phyloP scores from a whole-genome alignment of 139 green algal genomes.

The Chlamydomonas schloesseri region DNA sequence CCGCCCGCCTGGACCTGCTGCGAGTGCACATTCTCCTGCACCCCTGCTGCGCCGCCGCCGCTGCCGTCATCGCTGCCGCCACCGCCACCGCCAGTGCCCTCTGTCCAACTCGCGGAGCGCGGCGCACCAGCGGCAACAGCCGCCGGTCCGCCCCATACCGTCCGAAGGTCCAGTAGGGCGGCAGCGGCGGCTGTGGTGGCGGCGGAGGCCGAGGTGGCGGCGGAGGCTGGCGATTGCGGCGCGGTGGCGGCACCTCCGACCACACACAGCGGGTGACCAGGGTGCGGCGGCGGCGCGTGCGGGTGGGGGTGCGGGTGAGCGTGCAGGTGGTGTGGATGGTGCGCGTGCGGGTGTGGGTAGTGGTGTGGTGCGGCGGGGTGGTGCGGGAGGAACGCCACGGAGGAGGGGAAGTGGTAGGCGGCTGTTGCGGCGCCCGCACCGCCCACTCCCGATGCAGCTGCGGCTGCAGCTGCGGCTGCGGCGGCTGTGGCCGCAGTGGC shows the following conservation, averaged over 20 bases:
- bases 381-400: not conserved
- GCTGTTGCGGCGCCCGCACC: not conserved
- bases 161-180: not conserved
- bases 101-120: not conserved
- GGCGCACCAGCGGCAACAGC: too few species aligned
- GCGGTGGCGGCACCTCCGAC: not conserved
- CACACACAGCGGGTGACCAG: not conserved
- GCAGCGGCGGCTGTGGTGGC: not conserved
- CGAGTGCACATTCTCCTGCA: not conserved
- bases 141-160: too few species aligned
- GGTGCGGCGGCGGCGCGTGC: not conserved
- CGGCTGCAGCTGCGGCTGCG: too few species aligned
- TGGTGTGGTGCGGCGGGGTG: not conserved
- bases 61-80: not conserved
- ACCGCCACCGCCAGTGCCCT: not conserved
- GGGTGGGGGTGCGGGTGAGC: not conserved
- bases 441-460: too few species aligned
- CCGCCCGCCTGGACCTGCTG: not conserved
- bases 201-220: not conserved
- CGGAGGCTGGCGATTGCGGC: not conserved
- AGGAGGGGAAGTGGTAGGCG: conserved; percentile 10
- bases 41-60: not conserved
- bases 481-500: too few species aligned
- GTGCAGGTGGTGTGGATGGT: too few species aligned
- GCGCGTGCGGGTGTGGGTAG: too few species aligned